Base-by-base conservation (phyloP, 345 rosid genomes). In the Brassica nigra region DNA sequence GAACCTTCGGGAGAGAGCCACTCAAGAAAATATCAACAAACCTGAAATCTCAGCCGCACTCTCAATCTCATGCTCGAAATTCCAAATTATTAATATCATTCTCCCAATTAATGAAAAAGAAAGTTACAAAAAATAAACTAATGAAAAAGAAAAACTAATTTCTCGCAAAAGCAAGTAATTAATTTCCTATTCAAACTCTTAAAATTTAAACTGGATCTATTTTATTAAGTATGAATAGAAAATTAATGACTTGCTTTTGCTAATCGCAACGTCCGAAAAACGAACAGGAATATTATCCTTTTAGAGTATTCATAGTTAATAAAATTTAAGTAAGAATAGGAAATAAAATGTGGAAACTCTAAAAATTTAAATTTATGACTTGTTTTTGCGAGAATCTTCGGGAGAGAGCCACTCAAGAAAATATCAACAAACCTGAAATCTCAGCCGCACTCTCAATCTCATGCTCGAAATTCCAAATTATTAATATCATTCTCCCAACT, bases 381-480 rank as follows among this genome's bases (percentile, higher is more conserved):
- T n/a, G n/a, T n/a, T n/a, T n/a, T n/a, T n/a, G n/a, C n/a, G 23
- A 2, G 74, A 79, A 79, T 39, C 68, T 78, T 79, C 69, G 73
- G 30, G 78, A 68, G 71, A 61, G 63, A 47, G 55, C 74, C 55
- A 33, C 59, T 9, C 6, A 30, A 47, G 1, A 54, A 77, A 44
- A 78, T 72, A 66, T 78, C 73, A 5, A 4, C 62, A 59, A 52
- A 15, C 61, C 73, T 65, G n/a, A 78, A 71, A 42, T 73, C 63
- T 72, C 73, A 63, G 42, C 81, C 81, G 73, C 77, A 70, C 12
- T 75, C 71, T 75, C 77, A 70, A 7, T 75, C 71, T 75, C 71
- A n/a, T 12, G 15, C 16, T 52, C 67, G 28, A 18, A 18, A 57
- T 57, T 18, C 1, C 7, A 2, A 16, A 7, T 74, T 47, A 20